Base-by-base conservation (phyloP, 1,284 basidiomycete genomes). In the Rhodotorula sp. region DNA sequence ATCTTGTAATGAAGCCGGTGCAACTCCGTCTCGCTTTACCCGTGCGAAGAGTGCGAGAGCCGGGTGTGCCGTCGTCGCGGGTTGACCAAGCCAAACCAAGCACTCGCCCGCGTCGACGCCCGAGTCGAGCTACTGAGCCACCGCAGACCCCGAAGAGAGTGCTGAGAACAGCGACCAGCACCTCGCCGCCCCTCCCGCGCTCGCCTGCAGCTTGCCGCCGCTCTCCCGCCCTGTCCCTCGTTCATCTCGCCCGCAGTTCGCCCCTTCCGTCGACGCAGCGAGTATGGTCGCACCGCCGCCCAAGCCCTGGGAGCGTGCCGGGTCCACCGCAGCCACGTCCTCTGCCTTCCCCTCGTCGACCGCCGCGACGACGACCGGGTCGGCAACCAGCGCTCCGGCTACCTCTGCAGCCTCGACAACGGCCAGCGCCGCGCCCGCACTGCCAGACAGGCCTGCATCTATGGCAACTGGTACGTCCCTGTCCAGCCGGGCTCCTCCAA, bases 301-400 rank as follows among this genome's bases (percentile, higher is more conserved):
- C 19, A 75, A 75, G 56, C 75, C 73, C 12, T 77, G 75, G 75
- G 73, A 74, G 52, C 71, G 71, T 19, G 41, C 58, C 0, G 57
- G 61, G 8, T 52, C 61, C 7, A 58, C 67, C 34, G 19, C 52
- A 4, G 42, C 53, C 7, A 57, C 65, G 3, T 61, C 68, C 8
- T 13, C 68, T 2, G 57, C 68, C 27, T 27, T 63, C 16, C 59
- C 59, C n/a, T 44, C 62, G 16, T 21, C 66, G 2, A 17, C 50
- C 3, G 13, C 59, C 44, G 27, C 60, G 14, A 7, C 49, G 21
- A 44, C 66, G 49, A 44, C 53, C 55, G 55, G 54, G 27, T 34
- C 49, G 34, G 34, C 34, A 34, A 34, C 34, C 34, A 34, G 34
- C 54, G 13, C 65, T 5, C 52, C 63, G 46, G 53, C 44, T 25